A percentile compares a stretch with the other conserved stretches of the same genome.
Evolutionary conservation across 2,329 filamentous ascomycete species (phyloP).

Genomic region (Claviceps capensis): DNA sequence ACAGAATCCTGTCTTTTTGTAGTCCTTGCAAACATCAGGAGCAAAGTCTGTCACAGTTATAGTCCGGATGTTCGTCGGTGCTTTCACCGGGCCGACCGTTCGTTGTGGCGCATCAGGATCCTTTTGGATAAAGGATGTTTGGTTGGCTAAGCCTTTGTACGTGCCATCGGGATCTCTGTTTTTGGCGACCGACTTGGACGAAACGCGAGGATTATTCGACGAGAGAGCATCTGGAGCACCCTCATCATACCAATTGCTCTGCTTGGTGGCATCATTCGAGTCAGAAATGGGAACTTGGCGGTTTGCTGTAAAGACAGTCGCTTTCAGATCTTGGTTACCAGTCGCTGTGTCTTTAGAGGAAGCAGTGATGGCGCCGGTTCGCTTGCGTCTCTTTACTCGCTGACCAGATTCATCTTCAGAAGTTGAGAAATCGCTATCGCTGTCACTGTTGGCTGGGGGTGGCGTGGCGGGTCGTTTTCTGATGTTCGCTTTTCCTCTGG

Average conservation of each 20-base stretch:
- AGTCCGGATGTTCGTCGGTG: conserved; percentile 76
- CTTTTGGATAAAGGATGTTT: conserved; percentile 63
- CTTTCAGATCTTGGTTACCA: conserved; percentile 25
- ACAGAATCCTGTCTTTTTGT: conserved; percentile 55
- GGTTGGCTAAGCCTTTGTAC: conserved; percentile 64
- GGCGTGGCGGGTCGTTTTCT: conserved; percentile 73
- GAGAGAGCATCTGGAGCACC: conserved; percentile 33
- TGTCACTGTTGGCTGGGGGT: conserved; percentile 49
- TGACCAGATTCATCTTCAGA: conserved; percentile 66
- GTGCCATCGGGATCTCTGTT: conserved; percentile 43
- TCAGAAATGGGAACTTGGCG: conserved; percentile 47
- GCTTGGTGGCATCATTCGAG: conserved; percentile 80
- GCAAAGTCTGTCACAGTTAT: conserved; percentile 85
- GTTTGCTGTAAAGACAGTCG: conserved; percentile 46
- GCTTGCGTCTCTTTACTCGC: conserved; percentile 66
- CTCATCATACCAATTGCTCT: conserved; percentile 81
- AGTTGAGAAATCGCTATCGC: conserved; percentile 45
- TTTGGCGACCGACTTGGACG: conserved; percentile 28
- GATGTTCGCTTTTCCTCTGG: conserved; percentile 62
- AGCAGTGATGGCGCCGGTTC: conserved; percentile 50
- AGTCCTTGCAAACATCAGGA: conserved; percentile 92
- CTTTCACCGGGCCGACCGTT: conserved; percentile 74
- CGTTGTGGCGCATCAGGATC: conserved; percentile 60
- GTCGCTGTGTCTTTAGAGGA: conserved; percentile 36
- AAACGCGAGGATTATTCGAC: conserved; percentile 44